phyloP scores from a whole-genome alignment of 2,329 filamentous ascomycete genomes.

The Didymosphaeria variabile region DNA sequence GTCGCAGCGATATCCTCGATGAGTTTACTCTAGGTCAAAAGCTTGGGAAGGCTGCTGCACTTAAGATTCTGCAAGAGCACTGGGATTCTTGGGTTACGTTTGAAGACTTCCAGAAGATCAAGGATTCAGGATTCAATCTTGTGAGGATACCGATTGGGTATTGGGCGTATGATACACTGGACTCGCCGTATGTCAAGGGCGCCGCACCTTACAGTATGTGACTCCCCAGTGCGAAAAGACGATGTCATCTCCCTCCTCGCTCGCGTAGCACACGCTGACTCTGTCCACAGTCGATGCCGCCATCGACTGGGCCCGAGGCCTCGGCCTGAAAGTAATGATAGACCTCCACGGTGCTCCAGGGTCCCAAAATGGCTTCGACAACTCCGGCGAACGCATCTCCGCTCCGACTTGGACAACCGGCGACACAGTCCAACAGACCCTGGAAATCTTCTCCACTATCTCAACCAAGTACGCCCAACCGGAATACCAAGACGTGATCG shows the following conservation, averaged over 20 bases:
- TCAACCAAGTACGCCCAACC: constrained; percentile 65
- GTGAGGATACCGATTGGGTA: constrained; percentile 68
- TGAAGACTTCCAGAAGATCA: constrained; percentile 66
- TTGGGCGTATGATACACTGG: constrained; percentile 65
- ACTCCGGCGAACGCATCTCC: constrained; percentile 62
- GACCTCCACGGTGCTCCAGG: constrained; percentile 67
- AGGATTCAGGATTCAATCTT: constrained; percentile 65
- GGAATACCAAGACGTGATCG: constrained; percentile 66
- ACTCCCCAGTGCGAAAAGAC: not conserved
- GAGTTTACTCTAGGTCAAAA: constrained; percentile 62
- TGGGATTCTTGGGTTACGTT: constrained; percentile 62
- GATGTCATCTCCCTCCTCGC: not conserved
- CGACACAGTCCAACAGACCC: constrained; percentile 59
- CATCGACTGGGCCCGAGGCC: constrained; percentile 64
- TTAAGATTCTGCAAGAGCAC: constrained; percentile 57
- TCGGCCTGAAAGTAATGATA: constrained; percentile 65
- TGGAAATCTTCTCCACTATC: constrained; percentile 66
- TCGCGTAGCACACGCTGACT: not conserved
- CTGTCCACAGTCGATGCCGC: constrained; percentile 58
- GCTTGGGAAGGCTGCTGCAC: constrained; percentile 58
- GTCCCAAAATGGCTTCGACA: constrained; percentile 70
- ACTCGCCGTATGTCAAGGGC: constrained; percentile 61
- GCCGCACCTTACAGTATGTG: constrained; percentile 55
- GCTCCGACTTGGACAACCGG: constrained; percentile 58
- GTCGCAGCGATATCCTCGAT: constrained; percentile 54